Evolutionary conservation across 1,139 yeast species (phyloP), one percentile per base, ranked within the genome.

Genomic region (Suhomyces chickasaworum): DNA sequence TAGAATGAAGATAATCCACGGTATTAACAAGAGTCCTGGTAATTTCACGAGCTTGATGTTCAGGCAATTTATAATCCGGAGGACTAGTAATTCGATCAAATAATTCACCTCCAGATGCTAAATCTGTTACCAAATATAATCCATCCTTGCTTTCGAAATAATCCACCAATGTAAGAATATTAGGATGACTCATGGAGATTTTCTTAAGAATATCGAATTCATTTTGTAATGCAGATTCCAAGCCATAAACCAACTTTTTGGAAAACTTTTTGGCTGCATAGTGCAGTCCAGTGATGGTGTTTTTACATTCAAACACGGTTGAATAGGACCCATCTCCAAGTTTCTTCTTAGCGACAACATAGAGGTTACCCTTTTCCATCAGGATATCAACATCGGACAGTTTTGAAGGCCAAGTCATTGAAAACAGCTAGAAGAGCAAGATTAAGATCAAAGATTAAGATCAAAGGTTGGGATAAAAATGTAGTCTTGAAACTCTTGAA

Each of bases 81-180:
- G 79, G 67, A 44, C 73, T 65, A 39, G 78, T 72, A 41, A 87
- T 80, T 37, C 82, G 65, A 52, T 81, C 81, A 59, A 83, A 87
- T 42, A 87, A 68, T 57, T 88, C 96, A 18, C 88, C 87, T 15
- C 89, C 89, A 34, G 67, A 65, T 27, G 89, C 88, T 43, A 85
- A 66, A 56, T 84, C 88, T 0, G 90, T 85, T 39, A 86, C 80
- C 44, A 86, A 65, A 47, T 80, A 85, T 31, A 84, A 65, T 52
- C 75, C 72, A 42, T 80, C 77, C 13, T 73, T 69, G 1, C 91
- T 85, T 59, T 86, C 90, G 60, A 86, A 86, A 60, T 79, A 83
- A 62, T 86, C 93, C 12, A 81, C 74, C 45, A 86, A 66, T 30
- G 84, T 83, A 46, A 86, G 66, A 20, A 86, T 75, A 50, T 70